Conservation (phyloP, 169 alveolate species). For the Toxoplasma gondii region DNA sequence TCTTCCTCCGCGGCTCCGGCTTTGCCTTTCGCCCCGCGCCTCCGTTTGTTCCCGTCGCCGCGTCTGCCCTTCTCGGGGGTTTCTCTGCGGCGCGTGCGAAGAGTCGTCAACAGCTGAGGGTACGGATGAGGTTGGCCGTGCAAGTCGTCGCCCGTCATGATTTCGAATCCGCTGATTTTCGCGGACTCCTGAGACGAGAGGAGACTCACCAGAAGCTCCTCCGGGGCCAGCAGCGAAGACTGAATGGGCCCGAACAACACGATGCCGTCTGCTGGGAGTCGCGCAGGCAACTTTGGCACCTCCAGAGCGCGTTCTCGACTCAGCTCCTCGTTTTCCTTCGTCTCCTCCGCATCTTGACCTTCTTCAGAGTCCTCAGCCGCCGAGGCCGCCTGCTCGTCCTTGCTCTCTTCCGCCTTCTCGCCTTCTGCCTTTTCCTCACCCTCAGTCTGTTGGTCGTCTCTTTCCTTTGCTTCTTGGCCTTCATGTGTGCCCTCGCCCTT, state of each 20-base stretch:
- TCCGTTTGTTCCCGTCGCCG: neutral
- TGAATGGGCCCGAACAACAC: slow-evolving; percentile 56
- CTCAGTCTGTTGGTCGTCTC: neutral
- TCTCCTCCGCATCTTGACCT: neutral
- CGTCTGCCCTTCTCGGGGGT: neutral
- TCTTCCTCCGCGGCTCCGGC: neutral
- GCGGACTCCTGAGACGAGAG: neutral
- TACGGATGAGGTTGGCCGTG: neutral
- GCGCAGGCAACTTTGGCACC: slow-evolving; percentile 37
- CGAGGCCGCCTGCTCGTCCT: neutral
- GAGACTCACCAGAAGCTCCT: slow-evolving; percentile 38
- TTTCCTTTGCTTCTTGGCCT: neutral
- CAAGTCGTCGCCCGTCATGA: neutral
- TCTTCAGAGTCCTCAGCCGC: neutral
- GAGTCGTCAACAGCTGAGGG: neutral
- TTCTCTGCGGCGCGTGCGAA: neutral
- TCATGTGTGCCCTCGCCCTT: neutral
- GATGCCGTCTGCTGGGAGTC: slow-evolving; percentile 49
- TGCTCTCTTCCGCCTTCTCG: neutral
- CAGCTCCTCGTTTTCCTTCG: neutral
- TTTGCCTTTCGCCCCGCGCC: neutral
- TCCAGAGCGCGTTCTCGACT: neutral
- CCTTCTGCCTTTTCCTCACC: neutral
- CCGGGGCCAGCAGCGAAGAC: slow-evolving; percentile 54
- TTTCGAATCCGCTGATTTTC: neutral